phyloP scores from a whole-genome alignment of 805 yeast genomes.

The Yarrowia hollandica region DNA sequence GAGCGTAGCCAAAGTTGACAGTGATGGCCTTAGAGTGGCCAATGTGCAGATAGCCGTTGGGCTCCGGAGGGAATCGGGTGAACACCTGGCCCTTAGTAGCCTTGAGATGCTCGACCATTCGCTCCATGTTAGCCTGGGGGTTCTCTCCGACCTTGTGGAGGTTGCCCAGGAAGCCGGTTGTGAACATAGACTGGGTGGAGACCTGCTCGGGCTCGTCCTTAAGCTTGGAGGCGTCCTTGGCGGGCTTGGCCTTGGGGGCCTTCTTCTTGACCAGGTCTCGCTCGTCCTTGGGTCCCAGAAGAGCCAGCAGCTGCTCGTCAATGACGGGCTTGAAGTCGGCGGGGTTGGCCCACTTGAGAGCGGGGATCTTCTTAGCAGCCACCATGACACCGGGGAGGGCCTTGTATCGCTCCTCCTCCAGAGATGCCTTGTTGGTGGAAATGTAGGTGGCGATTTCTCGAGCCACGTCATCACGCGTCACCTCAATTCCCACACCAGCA shows the following conservation, averaged over 20 bases:
- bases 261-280: constrained; percentile 82
- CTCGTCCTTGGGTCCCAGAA: constrained; percentile 94
- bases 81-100: constrained; percentile 79
- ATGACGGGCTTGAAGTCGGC: constrained; percentile 81
- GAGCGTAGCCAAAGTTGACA: constrained; percentile 97
- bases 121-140: constrained; percentile 84
- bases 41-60: constrained; percentile 94
- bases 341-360: constrained; percentile 91
- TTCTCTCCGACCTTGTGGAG: constrained; percentile 94
- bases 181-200: constrained; percentile 59
- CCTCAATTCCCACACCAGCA: constrained; percentile 74
- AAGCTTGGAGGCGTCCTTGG: constrained; percentile 34
- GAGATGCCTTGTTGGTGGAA: constrained; percentile 55
- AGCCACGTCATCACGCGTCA: constrained; percentile 66
- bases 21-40: constrained; percentile 98
- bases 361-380: constrained; percentile 68
- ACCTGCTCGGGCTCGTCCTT: constrained; percentile 31
- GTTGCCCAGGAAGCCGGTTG: constrained; percentile 94
- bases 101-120: constrained; percentile 75
- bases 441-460: constrained; percentile 60
- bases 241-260: constrained; percentile 49
- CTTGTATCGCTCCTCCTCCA: constrained; percentile 74
- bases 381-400: constrained; percentile 75
- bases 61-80: constrained; percentile 98
- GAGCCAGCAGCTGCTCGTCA: constrained; percentile 68